These are phyloP conservation scores for Geotrichum fermentans DNA, from an alignment of 1,139 yeast species.

Conservation along the genomic window DNA sequence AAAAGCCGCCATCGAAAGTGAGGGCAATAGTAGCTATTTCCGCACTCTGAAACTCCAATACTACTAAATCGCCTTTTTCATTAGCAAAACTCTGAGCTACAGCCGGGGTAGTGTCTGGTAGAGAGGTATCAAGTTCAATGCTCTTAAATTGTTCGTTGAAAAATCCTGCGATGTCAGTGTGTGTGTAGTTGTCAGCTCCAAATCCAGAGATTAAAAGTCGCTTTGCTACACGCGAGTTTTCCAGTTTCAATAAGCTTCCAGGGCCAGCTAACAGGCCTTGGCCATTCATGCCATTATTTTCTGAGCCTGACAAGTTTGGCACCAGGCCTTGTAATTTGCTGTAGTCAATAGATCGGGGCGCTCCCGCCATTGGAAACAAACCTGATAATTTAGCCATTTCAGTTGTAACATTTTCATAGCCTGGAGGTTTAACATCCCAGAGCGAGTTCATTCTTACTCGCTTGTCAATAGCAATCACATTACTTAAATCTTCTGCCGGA, in stretches of 20 bases:
- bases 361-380: conserved; percentile 71
- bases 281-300: neutral
- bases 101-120: conserved; percentile 22
- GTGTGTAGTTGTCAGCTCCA: conserved; percentile 40
- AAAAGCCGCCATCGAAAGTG: conserved; percentile 43
- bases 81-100: conserved; percentile 37
- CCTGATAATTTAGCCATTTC: conserved; percentile 81
- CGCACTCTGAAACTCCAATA: conserved; percentile 51
- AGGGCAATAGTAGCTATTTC: conserved; percentile 57
- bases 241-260: conserved; percentile 25
- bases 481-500: conserved; percentile 30
- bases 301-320: conserved; percentile 8
- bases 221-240: conserved; percentile 40
- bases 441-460: conserved; percentile 47
- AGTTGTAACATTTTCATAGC: conserved; percentile 71
- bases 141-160: conserved; percentile 27
- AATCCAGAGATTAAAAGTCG: conserved; percentile 48
- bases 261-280: neutral
- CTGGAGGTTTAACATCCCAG: conserved; percentile 75
- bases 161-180: conserved; percentile 37
- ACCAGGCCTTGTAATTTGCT: conserved; percentile 51
- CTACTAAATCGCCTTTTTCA: conserved; percentile 28
- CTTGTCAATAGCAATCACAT: conserved; percentile 43
- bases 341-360: conserved; percentile 52
- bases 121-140: conserved; percentile 26